Evolutionary conservation across 2,329 filamentous ascomycete species (phyloP).

Genomic region (Fusarium zealandicum): DNA sequence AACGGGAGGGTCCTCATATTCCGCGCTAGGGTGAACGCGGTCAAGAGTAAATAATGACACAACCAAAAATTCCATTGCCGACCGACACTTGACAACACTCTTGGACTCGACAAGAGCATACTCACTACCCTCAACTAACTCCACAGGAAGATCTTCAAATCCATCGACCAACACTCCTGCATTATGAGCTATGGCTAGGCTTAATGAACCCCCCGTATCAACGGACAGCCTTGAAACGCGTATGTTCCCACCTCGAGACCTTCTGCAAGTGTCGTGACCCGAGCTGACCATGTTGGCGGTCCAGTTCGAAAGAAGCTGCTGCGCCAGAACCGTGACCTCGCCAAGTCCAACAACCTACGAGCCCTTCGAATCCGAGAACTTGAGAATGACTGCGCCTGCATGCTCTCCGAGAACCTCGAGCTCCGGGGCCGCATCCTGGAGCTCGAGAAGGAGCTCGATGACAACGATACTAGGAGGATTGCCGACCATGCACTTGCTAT

Average conservation of each 20-base stretch:
- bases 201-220: conserved; percentile 76
- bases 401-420: conserved; percentile 80
- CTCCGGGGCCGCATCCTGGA: conserved; percentile 74
- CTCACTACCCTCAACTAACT: conserved; percentile 21
- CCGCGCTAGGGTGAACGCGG: conserved; percentile 40
- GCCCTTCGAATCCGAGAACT: conserved; percentile 78
- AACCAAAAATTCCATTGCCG: conserved; percentile 38
- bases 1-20: conserved; percentile 37
- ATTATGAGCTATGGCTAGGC: conserved; percentile 73
- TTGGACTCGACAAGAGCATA: conserved; percentile 26
- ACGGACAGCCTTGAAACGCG: conserved; percentile 75
- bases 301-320: conserved; percentile 80
- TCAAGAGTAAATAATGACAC: conserved; percentile 48
- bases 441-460: conserved; percentile 71
- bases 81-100: conserved; percentile 38
- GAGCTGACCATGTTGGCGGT: conserved; percentile 31
- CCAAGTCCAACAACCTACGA: conserved; percentile 78
- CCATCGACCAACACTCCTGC: conserved; percentile 18
- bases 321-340: conserved; percentile 84
- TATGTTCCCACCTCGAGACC: conserved; percentile 53
- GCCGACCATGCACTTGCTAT: conserved; percentile 73
- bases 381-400: conserved; percentile 76
- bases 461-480: conserved; percentile 64
- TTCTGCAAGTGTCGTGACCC: conserved; percentile 6
- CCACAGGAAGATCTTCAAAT: conserved; percentile 19